Base-by-base conservation (phyloP, 1,139 yeast genomes). In the Hyphopichia pseudoburtonii region DNA sequence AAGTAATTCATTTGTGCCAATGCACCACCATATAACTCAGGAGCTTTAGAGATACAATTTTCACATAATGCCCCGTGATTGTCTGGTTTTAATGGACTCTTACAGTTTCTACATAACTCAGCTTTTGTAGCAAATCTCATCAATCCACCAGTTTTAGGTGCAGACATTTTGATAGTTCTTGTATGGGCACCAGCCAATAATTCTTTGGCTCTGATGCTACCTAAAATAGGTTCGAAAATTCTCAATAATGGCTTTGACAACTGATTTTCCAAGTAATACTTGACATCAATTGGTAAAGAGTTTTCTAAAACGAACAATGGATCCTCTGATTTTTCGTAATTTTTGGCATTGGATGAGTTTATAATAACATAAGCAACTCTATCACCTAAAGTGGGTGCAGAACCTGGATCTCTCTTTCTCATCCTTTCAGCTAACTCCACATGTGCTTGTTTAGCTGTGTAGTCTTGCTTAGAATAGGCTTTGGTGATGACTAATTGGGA, bases 301-400 rank as follows among this genome's bases (percentile, higher is more conserved):
- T 94, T 83, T 50, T 92, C 97, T 56, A 94, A 70, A 2, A 90
- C 98, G 50, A 79, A 94, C 29, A 92, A 67, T 1, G 99, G 99
- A 57, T 94, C 98, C 60, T 94, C 99, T 0, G 97, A 89, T 62
- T 94, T 89, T 49, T 90, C 96, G 60, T 90, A 94, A 48, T 90
- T 85, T 57, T 89, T 90, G 41, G 85, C 89, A 46, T 92, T 86
- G 10, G 80, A 76, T 0, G 94, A 84, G 34, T 87, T 87, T 49
- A 86, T 83, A 43, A 94, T 90, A 27, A 94, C 98, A 59, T 92
- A 94, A 2, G 97, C 97, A 29, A 94, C 98, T 66, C 99, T 87
- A 58, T 94, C 99, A 38, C 99, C 99, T 37, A 92, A 75, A 5
- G 90, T 82, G 3, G 98, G 98, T 0, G 98, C 98, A 5, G 95